phyloP scores from a whole-genome alignment of 805 yeast species.

The Ogataea zsoltii region DNA sequence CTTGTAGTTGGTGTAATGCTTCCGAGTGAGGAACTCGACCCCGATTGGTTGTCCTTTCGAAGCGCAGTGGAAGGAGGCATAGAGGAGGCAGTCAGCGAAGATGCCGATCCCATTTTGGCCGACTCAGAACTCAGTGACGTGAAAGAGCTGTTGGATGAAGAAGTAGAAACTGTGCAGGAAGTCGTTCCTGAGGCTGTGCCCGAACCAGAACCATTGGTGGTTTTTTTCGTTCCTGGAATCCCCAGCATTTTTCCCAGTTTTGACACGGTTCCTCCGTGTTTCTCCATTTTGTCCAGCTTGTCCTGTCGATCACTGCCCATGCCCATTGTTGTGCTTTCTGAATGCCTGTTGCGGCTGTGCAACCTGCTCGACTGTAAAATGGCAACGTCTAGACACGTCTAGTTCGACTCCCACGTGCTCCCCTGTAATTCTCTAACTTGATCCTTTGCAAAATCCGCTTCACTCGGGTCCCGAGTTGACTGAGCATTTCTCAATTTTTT shows the following conservation, averaged over 20 bases:
- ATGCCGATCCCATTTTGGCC: background rate
- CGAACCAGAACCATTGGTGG: background rate
- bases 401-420: constrained; percentile 3
- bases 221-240: constrained; percentile 2
- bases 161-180: constrained; percentile 5
- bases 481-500: background rate
- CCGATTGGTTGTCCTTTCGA: constrained; percentile 5
- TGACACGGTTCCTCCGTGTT: constrained; percentile 19
- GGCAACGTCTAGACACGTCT: background rate
- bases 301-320: constrained; percentile 4
- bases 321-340: constrained; percentile 3
- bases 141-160: constrained; percentile 12
- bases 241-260: constrained; percentile 29
- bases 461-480: too few relatives aligned
- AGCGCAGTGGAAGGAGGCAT: constrained; percentile 11
- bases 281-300: background rate
- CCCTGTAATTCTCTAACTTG: background rate
- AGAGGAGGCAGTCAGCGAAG: background rate
- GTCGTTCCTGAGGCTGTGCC: background rate
- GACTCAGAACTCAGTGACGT: constrained; percentile 13
- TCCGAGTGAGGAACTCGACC: constrained; percentile 12
- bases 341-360: constrained; percentile 6
- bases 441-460: background rate
- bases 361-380: constrained; percentile 4
- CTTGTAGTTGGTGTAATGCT: constrained; percentile 3